Evolutionary conservation across 2,329 filamentous ascomycete species (phyloP).

Genomic region (Claviceps capensis): DNA sequence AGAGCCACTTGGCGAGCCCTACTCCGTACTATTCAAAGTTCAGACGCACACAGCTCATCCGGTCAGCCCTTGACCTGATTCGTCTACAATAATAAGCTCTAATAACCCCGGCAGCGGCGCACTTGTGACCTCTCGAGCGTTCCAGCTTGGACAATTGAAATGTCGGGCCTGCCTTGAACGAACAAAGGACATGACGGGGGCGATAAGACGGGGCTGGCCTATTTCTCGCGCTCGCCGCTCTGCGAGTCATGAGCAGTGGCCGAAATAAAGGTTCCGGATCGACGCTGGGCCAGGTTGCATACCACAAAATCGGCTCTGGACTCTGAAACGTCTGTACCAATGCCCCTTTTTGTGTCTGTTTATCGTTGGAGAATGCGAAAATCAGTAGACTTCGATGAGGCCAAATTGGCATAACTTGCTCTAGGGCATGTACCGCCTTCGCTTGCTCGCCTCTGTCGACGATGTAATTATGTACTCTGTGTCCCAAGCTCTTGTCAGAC

Average conservation of each 20-base stretch:
- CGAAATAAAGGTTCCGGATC: constrained; percentile 6
- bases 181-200: background rate
- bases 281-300: background rate
- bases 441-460: no score
- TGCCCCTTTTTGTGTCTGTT: background rate
- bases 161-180: background rate
- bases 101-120: no score
- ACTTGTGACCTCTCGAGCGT: no score
- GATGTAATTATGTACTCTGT: no score
- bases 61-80: no score
- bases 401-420: background rate
- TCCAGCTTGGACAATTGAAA: no score
- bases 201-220: background rate
- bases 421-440: no score
- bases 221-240: background rate
- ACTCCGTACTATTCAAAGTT: no score
- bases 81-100: no score
- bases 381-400: background rate
- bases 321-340: background rate
- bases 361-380: background rate
- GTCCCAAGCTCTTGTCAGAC: no score
- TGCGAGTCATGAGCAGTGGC: constrained; percentile 2
- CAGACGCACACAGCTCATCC: no score
- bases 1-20: no score
- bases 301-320: constrained; percentile 4